phyloP scores from a whole-genome alignment of 495 filamentous ascomycete species.

The Aspergillus biplanus region DNA sequence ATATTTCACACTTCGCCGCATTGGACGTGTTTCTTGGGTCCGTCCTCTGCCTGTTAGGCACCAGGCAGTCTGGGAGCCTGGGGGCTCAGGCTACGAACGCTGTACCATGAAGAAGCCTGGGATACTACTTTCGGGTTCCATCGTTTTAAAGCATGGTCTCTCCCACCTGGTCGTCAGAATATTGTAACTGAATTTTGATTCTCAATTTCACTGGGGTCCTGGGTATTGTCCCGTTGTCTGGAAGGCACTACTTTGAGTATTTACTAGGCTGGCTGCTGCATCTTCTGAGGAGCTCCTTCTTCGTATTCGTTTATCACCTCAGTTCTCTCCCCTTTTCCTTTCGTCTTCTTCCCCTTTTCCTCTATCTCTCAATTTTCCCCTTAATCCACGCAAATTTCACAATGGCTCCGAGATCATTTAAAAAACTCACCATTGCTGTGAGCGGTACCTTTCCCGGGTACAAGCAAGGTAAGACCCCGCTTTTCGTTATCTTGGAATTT shows the following conservation, averaged over 20 bases:
- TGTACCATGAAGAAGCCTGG: background rate
- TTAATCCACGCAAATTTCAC: conserved; percentile 3
- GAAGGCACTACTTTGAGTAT: too few relatives aligned
- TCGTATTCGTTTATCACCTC: conserved; percentile 1
- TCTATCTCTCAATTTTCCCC: background rate
- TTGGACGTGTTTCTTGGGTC: background rate
- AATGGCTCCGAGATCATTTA: conserved; percentile 41
- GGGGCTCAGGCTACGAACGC: conserved; percentile 18
- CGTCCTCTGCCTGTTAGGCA: conserved; percentile 10
- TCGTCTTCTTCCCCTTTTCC: background rate
- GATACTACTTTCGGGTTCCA: background rate
- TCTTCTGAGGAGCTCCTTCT: background rate
- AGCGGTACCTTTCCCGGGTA: conserved; percentile 61
- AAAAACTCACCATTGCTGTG: conserved; percentile 56
- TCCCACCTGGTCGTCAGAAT: background rate
- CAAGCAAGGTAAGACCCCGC: conserved; percentile 51
- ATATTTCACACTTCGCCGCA: background rate
- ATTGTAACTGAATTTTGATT: background rate
- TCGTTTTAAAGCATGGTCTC: conserved; percentile 13
- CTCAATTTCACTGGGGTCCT: background rate
- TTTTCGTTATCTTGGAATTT: background rate
- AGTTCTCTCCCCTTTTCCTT: background rate
- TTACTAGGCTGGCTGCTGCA: too few relatives aligned
- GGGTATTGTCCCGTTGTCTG: too few relatives aligned
- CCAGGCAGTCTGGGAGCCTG: conserved; percentile 17